Evolutionary conservation across 768 basidiomycete genomes (phyloP).

Genomic region (Rickenella mellea): DNA sequence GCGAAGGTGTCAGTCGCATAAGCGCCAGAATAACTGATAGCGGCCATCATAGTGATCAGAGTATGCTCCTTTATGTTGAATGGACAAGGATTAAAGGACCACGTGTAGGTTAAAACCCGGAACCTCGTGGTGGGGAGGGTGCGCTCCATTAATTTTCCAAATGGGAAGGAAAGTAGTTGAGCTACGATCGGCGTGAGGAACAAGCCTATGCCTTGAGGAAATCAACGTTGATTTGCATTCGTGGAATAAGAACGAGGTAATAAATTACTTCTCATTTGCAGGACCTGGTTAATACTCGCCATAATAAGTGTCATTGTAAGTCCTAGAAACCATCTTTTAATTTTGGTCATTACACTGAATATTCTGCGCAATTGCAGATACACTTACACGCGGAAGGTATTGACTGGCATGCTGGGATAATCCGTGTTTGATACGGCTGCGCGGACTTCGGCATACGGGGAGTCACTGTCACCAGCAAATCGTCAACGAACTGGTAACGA

Average conservation of each 20-base stretch:
- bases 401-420: constrained; percentile 69
- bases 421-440: constrained; percentile 77
- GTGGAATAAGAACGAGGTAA: too few relatives aligned
- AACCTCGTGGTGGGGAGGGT: constrained; percentile 55
- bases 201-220: constrained; percentile 50
- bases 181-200: constrained; percentile 58
- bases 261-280: constrained; percentile 56
- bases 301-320: constrained; percentile 45
- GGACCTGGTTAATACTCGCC: constrained; percentile 56
- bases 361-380: too few relatives aligned
- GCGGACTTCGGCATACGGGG: constrained; percentile 83
- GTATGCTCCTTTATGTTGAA: constrained; percentile 87
- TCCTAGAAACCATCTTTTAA: constrained; percentile 77
- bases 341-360: too few relatives aligned
- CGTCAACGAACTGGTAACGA: constrained; percentile 14
- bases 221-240: too few relatives aligned
- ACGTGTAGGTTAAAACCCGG: constrained; percentile 60
- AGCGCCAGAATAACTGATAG: constrained; percentile 41
- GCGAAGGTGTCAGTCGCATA: constrained; percentile 66
- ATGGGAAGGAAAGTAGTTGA: constrained; percentile 65
- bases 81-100: constrained; percentile 71
- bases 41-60: constrained; percentile 36
- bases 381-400: constrained; percentile 79
- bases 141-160: constrained; percentile 60
- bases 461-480: constrained; percentile 44